Evolutionary conservation across 495 filamentous ascomycete species (phyloP), one percentile per base, ranked within the genome.

Genomic region (Tuber indicum): DNA sequence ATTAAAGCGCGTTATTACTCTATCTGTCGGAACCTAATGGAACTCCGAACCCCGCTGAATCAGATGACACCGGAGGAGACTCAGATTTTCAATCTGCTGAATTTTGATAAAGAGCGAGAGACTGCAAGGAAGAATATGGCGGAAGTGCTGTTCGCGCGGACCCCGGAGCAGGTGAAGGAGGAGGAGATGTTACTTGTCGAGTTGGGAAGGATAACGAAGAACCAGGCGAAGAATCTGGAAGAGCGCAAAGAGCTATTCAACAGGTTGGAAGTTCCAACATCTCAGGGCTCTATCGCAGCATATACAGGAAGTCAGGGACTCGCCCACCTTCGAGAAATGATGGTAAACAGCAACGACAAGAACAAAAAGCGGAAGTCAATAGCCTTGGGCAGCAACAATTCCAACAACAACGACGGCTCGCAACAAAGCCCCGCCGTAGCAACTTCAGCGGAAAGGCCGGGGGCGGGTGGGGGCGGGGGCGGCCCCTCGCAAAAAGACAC

Each of bases 221-320:
- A 92, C 76, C 91, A 95, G 76, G 91, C 95, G 77, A 89, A 87
- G 78, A 90, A 97, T 79, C 91, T 93, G 81, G 90, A 92, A 77
- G 94, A 97, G 81, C 93, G 95, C 69, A 88, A 90, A 79, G 96
- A 98, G 82, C 89, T 98, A n/a, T 96, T 96, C 84, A 88, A 90
- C 76, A 90, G 94, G 75, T 90, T 98, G 17, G 94, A 97, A 76
- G 90, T 91, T 76, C 92, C 92, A 10, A 87, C 89, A 76, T 92
- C 89, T 76, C 88, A 90, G 49, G 87, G 90, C 76, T 92, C 88
- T 78, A 89, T 91, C 14, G 84, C 88, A 72, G 86, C 88, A 81
- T 96, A 96, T 86, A 91, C 91, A 77, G 90, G 91, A 52, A 94
- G 92, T 76, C 87, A 91, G 80, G 94, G 92, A 14, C 88, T 99